Conservation (phyloP, 306 rosid genomes). For the Potentilla sterilis region DNA sequence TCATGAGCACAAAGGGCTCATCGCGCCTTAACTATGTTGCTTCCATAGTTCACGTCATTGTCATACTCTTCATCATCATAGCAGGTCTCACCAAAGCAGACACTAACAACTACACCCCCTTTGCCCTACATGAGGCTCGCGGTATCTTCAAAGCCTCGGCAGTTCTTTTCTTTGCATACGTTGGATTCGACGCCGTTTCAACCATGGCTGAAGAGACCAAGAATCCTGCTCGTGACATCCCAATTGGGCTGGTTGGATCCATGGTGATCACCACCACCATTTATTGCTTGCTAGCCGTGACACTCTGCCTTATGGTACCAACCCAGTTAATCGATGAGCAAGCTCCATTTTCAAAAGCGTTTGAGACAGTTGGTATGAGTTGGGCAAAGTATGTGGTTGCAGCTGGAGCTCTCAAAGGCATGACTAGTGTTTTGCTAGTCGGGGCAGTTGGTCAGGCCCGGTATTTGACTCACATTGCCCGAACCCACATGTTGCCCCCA, state of each 20-base stretch:
- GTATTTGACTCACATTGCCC: constrained; percentile 78
- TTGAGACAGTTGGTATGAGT: constrained; percentile 57
- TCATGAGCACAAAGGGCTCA: constrained; percentile 74
- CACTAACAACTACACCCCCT: constrained; percentile 37
- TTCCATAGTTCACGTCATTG: constrained; percentile 49
- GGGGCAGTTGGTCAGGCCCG: constrained; percentile 76
- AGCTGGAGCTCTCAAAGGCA: constrained; percentile 72
- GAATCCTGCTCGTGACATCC: constrained; percentile 72
- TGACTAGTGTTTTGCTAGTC: constrained; percentile 76
- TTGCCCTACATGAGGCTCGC: constrained; percentile 36
- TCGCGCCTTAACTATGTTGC: constrained; percentile 80
- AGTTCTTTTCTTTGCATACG: constrained; percentile 79
- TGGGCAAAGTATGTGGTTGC: constrained; percentile 93
- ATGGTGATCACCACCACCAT: constrained; percentile 47
- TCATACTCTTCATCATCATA: constrained; percentile 63
- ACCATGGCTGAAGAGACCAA: constrained; percentile 93
- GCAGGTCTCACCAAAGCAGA: constrained; percentile 71
- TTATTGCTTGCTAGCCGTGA: constrained; percentile 58
- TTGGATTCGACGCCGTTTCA: constrained; percentile 77
- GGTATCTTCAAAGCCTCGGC: constrained; percentile 69
- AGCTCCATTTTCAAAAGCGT: constrained; percentile 69
- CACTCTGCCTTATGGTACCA: constrained; percentile 72
- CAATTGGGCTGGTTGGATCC: constrained; percentile 78
- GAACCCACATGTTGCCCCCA: constrained; percentile 89
- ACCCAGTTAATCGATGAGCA: constrained; percentile 11